A percentile compares a stretch with the other conserved stretches of the same genome.
These are phyloP conservation scores for Tillandsia leiboldiana DNA, from an alignment of 176 grass and related monocot species.

Conservation along the genomic window DNA sequence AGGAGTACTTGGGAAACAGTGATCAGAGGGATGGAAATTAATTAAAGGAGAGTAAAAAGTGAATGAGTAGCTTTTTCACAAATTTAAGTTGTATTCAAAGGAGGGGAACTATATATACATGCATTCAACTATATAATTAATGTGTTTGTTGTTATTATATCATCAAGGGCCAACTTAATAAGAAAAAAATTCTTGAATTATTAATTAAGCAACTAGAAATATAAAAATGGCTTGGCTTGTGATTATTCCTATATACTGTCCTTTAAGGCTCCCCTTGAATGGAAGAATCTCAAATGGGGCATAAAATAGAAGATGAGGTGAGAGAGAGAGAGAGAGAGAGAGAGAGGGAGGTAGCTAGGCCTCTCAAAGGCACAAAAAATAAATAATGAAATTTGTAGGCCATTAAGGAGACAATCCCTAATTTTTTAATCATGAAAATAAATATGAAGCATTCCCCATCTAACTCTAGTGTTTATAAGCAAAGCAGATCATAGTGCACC, in stretches of 20 bases:
- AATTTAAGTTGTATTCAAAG: neutral
- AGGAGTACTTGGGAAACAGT: too few species aligned
- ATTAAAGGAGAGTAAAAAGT: too few species aligned
- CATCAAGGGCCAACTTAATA: neutral
- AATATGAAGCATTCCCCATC: conserved; percentile 1
- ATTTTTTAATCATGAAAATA: neutral
- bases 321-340: neutral
- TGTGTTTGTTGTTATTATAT: neutral
- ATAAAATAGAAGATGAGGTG: conserved; percentile 10
- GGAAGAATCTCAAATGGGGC: conserved; percentile 2
- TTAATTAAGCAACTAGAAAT: neutral
- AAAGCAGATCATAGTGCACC: neutral
- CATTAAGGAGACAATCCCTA: conserved; percentile 2
- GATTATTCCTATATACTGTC: neutral
- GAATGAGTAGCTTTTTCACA: neutral
- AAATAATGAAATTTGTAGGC: conserved; percentile 5
- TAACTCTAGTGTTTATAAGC: conserved; percentile 10
- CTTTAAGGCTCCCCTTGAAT: conserved; percentile 1
- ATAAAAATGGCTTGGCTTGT: neutral
- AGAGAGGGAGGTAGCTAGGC: neutral
- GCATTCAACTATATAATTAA: neutral
- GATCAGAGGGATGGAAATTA: too few species aligned
- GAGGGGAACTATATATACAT: neutral
- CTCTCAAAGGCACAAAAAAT: neutral
- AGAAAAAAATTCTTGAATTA: neutral